Evolutionary conservation across 768 basidiomycete genomes (phyloP).

Genomic region (Psilocybe cubensis): DNA sequence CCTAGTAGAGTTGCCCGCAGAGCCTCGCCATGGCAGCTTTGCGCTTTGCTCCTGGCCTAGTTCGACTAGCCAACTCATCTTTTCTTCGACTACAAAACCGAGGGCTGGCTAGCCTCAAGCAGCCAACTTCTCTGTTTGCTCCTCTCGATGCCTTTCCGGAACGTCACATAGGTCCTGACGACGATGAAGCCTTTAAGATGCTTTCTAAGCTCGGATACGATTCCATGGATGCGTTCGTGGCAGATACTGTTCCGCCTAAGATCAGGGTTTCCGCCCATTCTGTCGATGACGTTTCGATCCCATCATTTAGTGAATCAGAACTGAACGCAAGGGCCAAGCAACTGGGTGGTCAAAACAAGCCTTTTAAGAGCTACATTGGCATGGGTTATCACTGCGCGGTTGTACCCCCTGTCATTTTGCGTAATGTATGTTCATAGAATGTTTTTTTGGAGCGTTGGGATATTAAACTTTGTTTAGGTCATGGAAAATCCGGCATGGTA

Average conservation of each 20-base stretch:
- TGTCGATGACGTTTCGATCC: slow-evolving; percentile 71
- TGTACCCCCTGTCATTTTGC: slow-evolving; percentile 92
- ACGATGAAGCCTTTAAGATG: slow-evolving; percentile 80
- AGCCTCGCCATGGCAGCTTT: slow-evolving; percentile 33
- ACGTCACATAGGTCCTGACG: slow-evolving; percentile 93
- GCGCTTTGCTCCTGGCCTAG: slow-evolving; percentile 30
- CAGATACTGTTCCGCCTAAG: slow-evolving; percentile 77
- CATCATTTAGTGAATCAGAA: slow-evolving; percentile 85
- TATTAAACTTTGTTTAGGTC: slow-evolving; percentile 45
- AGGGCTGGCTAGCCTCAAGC: slow-evolving; percentile 63
- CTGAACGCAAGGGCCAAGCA: slow-evolving; percentile 74
- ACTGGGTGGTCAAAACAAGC: slow-evolving; percentile 78
- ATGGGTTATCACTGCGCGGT: slow-evolving; percentile 98
- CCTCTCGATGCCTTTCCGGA: slow-evolving; percentile 89
- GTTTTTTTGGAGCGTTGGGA: not conserved
- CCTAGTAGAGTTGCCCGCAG: slow-evolving; percentile 5
- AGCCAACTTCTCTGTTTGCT: slow-evolving; percentile 69
- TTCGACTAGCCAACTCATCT: slow-evolving; percentile 24
- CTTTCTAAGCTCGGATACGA: slow-evolving; percentile 82
- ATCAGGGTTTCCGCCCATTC: slow-evolving; percentile 70
- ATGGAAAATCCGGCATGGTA: slow-evolving; percentile 99
- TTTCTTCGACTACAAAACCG: slow-evolving; percentile 29
- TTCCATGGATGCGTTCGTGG: slow-evolving; percentile 87
- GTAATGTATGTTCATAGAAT: slow-evolving; percentile 62
- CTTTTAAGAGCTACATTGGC: slow-evolving; percentile 93